phyloP scores from a whole-genome alignment of 1,284 basidiomycete genomes.

The Fereydounia khargensis region DNA sequence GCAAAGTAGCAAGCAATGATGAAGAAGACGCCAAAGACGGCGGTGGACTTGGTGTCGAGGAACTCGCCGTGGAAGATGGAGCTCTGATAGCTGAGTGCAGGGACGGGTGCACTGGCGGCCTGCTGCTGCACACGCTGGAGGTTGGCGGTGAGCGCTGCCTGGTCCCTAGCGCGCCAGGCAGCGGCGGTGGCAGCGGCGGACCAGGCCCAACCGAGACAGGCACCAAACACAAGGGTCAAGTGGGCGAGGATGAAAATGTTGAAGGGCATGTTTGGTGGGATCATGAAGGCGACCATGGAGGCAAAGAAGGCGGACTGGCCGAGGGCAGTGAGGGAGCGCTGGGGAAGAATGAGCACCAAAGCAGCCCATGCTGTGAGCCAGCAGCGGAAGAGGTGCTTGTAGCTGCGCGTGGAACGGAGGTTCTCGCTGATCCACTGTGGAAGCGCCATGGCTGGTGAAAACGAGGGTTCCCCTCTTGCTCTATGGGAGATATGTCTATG shows the following conservation, averaged over 20 bases:
- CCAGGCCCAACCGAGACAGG: slow-evolving; percentile 73
- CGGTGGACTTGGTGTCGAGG: slow-evolving; percentile 65
- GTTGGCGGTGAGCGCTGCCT: slow-evolving; percentile 62
- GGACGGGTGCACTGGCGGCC: slow-evolving; percentile 48
- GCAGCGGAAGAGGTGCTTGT: slow-evolving; percentile 24
- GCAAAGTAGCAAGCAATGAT: slow-evolving; percentile 67
- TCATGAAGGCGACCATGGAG: slow-evolving; percentile 43
- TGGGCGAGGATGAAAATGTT: slow-evolving; percentile 59
- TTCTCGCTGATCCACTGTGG: slow-evolving; percentile 40
- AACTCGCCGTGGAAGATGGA: slow-evolving; percentile 69
- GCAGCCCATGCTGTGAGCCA: slow-evolving; percentile 52
- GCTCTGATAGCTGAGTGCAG: slow-evolving; percentile 6
- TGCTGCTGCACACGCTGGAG: slow-evolving; percentile 60
- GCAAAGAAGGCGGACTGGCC: slow-evolving; percentile 55
- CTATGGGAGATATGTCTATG: too few species aligned
- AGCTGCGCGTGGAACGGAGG: slow-evolving; percentile 21
- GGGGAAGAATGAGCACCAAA: slow-evolving; percentile 50
- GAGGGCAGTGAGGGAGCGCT: slow-evolving; percentile 28
- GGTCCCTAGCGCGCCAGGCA: slow-evolving; percentile 64
- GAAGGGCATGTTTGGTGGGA: slow-evolving; percentile 49
- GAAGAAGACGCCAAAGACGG: slow-evolving; percentile 70
- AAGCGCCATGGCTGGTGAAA: too few species aligned
- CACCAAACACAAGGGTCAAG: slow-evolving; percentile 64
- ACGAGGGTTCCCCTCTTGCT: too few species aligned
- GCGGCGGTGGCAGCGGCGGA: slow-evolving; percentile 71